Base-by-base conservation (phyloP, 2,329 filamentous ascomycete genomes). In the Triangularia setosa region DNA sequence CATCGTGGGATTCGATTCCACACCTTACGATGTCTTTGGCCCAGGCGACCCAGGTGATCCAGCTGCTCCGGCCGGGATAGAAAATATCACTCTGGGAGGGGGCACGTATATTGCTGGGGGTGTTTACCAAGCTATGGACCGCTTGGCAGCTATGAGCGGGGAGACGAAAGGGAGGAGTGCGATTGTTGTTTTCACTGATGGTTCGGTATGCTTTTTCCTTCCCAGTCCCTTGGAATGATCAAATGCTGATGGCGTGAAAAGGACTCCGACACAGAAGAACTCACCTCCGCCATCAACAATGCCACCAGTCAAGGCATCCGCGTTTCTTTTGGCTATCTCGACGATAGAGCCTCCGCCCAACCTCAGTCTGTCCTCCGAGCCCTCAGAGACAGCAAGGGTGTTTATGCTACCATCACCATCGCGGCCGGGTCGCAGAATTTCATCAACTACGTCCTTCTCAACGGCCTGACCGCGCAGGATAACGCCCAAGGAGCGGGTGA, bases 141-240 rank as follows among this genome's bases (percentile, higher is more conserved):
- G 70, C 24, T 58, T 71, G 18, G 61, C 55, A 3, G 53, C 44
- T 4, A 64, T 66, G 54, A 61, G 63, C 5, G 69, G 67, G 21
- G 44, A 56, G 6, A 72, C 69, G 1, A 62, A 65, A 24, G 64
- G 68, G 28, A 61, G 68, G 24, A 67, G 61, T 57, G 67, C 67
- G 55, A 72, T 72, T 52, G 67, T 72, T 8, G 71, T 72, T 16
- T 70, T 71, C 59, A 72, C 71, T 8, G 71, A 72, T 60, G 71
- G 71, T 16, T 44, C 63, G 35, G 65, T 68, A 25, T 56, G 61
- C 23, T 2, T 35, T 5, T 18, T 4, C 5, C 18, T 21, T 52
- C 6, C 5, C 2, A 21, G 2, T 28, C 8, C 27, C 6, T 21
- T 52, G 2, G 3, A 5, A 6, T 8, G 14, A 6, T 11, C 7